phyloP scores from a whole-genome alignment of 345 rosid genomes.

The Kandelia obovata region DNA sequence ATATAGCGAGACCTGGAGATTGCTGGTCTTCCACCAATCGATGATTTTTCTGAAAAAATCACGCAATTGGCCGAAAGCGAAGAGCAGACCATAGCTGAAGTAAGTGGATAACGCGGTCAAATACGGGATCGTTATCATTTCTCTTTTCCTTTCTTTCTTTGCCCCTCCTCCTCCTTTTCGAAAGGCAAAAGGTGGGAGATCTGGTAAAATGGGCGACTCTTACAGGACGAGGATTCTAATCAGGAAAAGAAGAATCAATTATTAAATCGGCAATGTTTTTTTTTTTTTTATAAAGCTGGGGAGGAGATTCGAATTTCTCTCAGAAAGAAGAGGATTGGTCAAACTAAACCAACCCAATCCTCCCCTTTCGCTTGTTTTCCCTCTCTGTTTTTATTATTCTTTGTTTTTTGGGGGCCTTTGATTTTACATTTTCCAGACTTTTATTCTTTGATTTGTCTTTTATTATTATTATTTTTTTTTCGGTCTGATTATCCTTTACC shows the following conservation, averaged over 20 bases:
- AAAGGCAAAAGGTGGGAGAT: background rate
- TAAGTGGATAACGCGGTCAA: slow-evolving; percentile 67
- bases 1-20: slow-evolving; percentile 45
- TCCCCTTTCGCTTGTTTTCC: background rate
- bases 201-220: background rate
- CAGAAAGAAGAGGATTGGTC: background rate
- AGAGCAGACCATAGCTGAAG: slow-evolving; percentile 77
- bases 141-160: background rate
- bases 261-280: background rate
- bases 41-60: slow-evolving; percentile 65
- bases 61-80: slow-evolving; percentile 71
- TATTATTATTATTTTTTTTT: no score
- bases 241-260: background rate
- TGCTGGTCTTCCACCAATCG: slow-evolving; percentile 53
- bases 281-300: no score
- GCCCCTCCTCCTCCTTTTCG: background rate
- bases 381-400: no score
- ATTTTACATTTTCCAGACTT: background rate
- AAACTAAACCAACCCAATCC: background rate
- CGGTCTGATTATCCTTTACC: no score
- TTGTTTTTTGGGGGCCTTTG: background rate
- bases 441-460: no score
- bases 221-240: background rate
- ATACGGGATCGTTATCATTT: slow-evolving; percentile 75
- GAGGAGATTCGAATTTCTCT: background rate